Base-by-base conservation (phyloP, 1,284 basidiomycete genomes). In the Puccinia brachypodii region DNA sequence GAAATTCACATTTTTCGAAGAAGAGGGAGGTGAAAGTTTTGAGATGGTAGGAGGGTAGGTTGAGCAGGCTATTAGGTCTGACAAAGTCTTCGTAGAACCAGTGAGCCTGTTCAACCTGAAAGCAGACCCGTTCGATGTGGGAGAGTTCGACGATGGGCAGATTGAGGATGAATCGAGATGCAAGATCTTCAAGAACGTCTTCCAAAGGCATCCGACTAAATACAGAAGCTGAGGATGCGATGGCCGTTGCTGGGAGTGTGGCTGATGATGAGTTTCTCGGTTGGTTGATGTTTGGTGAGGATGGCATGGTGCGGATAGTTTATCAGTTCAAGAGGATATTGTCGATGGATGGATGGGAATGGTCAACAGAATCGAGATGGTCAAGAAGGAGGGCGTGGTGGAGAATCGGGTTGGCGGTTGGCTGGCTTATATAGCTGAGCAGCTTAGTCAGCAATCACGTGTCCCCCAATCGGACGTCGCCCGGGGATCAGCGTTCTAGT, bases 21-120 rank as follows among this genome's bases (percentile, higher is more conserved):
- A 99, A 89, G 88, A 94, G 92, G 72, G 93, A 92, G n/a, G 95
- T 96, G 88, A 99, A 99, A 84, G 92, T 92, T 88, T 96, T 95
- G 84, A 99, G 91, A 31, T 91, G 90, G 83, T 94, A 89, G 0
- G 95, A 93, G 0, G 95, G 96, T 50, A 98, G 91, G 79, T 91
- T 90, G 84, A 97, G 94, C 86, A 93, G 90, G 86, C 95, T 94
- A 62, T 77, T 78, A 0, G 88, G 87, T 25, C 96, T 92, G 83
- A 99, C 91, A 85, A 98, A 99, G 87, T 99, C 97, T 88, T 99
- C 96, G 86, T 99, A 99, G 88, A 95, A 99, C 97, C 97, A 99
- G 87, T 99, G 96, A 25, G 97, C 97, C 90, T 98, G 96, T 88
- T 99, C 97, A 82, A 98, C 95, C 88, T 99, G 97, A 88, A 99